Evolutionary conservation across 305 asterid genomes (phyloP), one percentile per base, ranked within the genome.

Genomic region (Plantago coronopus): DNA sequence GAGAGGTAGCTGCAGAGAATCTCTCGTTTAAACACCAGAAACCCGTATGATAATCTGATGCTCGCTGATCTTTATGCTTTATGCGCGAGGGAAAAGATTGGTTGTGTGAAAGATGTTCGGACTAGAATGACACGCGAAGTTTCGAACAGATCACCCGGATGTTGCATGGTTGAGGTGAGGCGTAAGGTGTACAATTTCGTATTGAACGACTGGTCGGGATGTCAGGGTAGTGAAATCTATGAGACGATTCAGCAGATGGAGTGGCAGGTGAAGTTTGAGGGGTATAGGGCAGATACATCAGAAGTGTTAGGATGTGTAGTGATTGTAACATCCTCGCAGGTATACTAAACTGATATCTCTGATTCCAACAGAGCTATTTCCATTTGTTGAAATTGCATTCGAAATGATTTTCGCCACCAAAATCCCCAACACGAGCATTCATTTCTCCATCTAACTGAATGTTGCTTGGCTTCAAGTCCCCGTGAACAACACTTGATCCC

Each of bases 231-330:
- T 1, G 78, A 71, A 34, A 79, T 85, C 15, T 62, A 76, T 16
- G 95, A 91, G 45, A 91, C 83, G 96, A 71, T 91, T 59, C 85
- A 76, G 69, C 95, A 91, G 45, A 91, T 91, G 94, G 96, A 79
- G 62, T 87, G 98, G 94, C 96, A 91, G 76, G 59, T 91, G 72
- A 84, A 62, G 69, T 89, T 87, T 61, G 93, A 84, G 66, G 95
- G 96, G 23, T 88, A 91, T 69, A 53, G 55, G 14, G 80, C 95
- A 0, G 96, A 90, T 48, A 82, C 83, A 17, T 74, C 91, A 7
- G 75, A 67, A 55, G 81, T 65, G 83, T 88, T 21, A 82, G 91
- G 75, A 91, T 91, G 96, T 88, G 98, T 48, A 70, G 86, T 53
- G 96, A 91, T 67, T 86, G 96, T 69, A n/a, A n/a, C n/a, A n/a